A percentile compares a stretch with the other conserved stretches of the same genome.
These are phyloP conservation scores for Penicillium sp. DNA, from an alignment of 2,329 filamentous ascomycete genomes.

Conservation along the genomic window DNA sequence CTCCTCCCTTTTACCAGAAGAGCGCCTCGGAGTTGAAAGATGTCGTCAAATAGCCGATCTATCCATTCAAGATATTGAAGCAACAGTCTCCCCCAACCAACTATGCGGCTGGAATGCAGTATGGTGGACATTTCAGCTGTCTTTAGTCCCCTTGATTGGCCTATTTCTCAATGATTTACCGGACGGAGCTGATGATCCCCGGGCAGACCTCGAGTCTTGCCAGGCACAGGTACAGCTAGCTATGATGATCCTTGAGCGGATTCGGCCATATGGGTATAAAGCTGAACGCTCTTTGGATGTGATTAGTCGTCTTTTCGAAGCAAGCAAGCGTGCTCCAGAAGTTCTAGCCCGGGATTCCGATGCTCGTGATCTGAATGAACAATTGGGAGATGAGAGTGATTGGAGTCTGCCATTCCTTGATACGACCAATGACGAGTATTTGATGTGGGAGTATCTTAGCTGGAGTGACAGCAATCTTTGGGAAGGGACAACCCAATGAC, in stretches of 20 bases:
- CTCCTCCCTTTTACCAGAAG: conserved; percentile 54
- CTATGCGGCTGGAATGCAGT: conserved; percentile 76
- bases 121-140: conserved; percentile 75
- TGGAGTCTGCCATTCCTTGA: too few species aligned
- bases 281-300: conserved; percentile 12
- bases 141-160: conserved; percentile 64
- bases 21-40: conserved; percentile 63
- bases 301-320: conserved; percentile 10
- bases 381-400: too few species aligned
- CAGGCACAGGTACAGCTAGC: conserved; percentile 13
- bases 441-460: too few species aligned
- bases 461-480: too few species aligned
- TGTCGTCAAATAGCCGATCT: conserved; percentile 68
- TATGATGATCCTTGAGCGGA: conserved; percentile 9
- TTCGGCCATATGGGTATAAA: conserved; percentile 13
- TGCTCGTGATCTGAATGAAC: not conserved
- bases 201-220: conserved; percentile 4
- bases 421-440: too few species aligned
- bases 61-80: conserved; percentile 67
- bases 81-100: conserved; percentile 66
- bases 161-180: conserved; percentile 4
- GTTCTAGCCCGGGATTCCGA: conserved; percentile 18
- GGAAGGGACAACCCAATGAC: too few species aligned
- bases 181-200: not conserved
- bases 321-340: not conserved